These are phyloP conservation scores for Setomelanomma holmii DNA, from an alignment of 2,329 filamentous ascomycete species.

Conservation along the genomic window DNA sequence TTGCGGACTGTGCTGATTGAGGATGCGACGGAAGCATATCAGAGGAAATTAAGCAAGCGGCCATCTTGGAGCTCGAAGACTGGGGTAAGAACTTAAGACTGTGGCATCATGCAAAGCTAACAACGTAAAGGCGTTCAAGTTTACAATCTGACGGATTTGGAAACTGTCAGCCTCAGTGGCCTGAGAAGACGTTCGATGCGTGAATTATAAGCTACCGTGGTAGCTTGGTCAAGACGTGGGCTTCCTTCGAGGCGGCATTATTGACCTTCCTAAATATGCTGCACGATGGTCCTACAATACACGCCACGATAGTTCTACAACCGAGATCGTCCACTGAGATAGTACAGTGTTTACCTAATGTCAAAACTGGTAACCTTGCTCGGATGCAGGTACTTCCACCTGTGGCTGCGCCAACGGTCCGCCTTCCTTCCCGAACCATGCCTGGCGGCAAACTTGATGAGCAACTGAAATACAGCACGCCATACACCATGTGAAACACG, in stretches of 20 bases:
- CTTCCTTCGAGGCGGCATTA: too few species aligned
- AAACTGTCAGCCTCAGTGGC: constrained; percentile 16
- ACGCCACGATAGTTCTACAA: too few species aligned
- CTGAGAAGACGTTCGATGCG: constrained; percentile 7
- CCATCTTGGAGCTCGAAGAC: constrained; percentile 23
- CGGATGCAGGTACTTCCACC: neutral
- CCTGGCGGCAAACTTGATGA: constrained; percentile 17
- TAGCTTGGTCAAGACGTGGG: too few species aligned
- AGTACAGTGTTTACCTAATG: too few species aligned
- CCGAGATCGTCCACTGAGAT: too few species aligned
- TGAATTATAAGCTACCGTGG: constrained; percentile 7
- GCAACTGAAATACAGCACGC: constrained; percentile 16
- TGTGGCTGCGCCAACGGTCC: constrained; percentile 11
- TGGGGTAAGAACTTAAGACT: constrained; percentile 17
- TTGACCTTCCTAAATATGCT: neutral
- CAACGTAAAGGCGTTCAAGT: constrained; percentile 22
- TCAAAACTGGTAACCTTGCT: neutral
- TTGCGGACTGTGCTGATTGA: too few species aligned
- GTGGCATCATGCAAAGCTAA: neutral
- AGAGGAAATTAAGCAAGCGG: constrained; percentile 17
- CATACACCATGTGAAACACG: constrained; percentile 17
- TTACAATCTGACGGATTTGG: constrained; percentile 27
- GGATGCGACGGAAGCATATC: constrained; percentile 31
- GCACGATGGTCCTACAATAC: too few species aligned
- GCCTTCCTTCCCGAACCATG: constrained; percentile 28